Evolutionary conservation across 73 alveolate species (phyloP).

Genomic region (Symbiodinium natans): DNA sequence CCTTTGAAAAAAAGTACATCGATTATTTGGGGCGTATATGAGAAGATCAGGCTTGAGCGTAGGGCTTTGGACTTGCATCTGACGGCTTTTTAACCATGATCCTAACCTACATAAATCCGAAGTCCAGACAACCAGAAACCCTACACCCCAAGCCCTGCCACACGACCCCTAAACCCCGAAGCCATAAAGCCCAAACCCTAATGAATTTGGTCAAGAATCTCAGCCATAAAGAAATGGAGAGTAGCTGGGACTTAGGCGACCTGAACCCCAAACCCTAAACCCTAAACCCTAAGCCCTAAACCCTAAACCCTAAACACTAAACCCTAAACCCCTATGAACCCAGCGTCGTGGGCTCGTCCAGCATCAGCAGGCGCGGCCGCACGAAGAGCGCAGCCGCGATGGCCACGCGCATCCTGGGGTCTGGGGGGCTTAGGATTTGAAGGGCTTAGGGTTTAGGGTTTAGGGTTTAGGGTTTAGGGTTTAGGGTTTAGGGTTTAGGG

Average conservation of each 20-base stretch:
- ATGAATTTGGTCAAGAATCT: neutral
- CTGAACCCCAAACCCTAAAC: neutral
- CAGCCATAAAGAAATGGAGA: too few species aligned
- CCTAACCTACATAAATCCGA: neutral
- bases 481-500: too few species aligned
- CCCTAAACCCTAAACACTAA: neutral
- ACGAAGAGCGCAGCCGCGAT: constrained; percentile 99
- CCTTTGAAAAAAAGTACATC: too few species aligned
- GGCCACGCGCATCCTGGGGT: constrained; percentile 99
- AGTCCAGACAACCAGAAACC: neutral
- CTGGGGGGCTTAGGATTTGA: too few species aligned
- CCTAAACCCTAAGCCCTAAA: neutral
- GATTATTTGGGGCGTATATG: too few species aligned
- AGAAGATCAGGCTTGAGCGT: too few species aligned
- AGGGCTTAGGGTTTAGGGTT: too few species aligned
- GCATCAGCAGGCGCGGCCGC: constrained; percentile 98
- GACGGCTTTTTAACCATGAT: too few species aligned
- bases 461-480: too few species aligned
- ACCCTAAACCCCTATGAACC: neutral
- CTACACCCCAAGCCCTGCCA: too few species aligned
- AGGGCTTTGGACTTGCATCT: too few species aligned
- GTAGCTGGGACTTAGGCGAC: too few species aligned
- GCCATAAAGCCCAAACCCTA: neutral
- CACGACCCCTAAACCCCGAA: neutral
- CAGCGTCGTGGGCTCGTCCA: constrained; percentile 98